Percentiles rank a stretch among this genome's conserved stretches.
These are phyloP conservation scores for Trichosanthes cucumerina DNA, from an alignment of 306 rosid genomes.

Conservation along the genomic window DNA sequence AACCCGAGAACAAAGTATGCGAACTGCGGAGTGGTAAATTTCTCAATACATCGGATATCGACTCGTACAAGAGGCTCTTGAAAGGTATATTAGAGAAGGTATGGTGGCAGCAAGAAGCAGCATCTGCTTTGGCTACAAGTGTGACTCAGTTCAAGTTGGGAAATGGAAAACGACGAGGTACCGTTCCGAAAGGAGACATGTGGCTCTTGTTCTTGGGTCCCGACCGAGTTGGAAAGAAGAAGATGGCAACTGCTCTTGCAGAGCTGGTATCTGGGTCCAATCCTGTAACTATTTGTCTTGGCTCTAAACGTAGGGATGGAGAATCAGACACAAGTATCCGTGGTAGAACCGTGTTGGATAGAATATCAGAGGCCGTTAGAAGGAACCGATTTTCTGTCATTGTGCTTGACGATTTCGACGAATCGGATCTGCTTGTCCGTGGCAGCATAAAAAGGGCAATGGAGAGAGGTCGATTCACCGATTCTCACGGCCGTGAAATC, in stretches of 20 bases:
- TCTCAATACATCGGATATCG: slow-evolving; percentile 36
- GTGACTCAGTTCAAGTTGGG: slow-evolving; percentile 72
- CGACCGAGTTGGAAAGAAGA: slow-evolving; percentile 84
- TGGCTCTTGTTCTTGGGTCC: slow-evolving; percentile 89
- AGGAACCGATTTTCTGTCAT: slow-evolving; percentile 74
- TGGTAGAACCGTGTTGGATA: slow-evolving; percentile 76
- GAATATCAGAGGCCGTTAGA: slow-evolving; percentile 67
- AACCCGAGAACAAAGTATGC: slow-evolving; percentile 43
- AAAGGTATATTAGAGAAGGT: slow-evolving; percentile 73
- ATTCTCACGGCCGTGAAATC: slow-evolving; percentile 86
- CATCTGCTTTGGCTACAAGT: slow-evolving; percentile 65
- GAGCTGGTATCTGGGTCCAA: slow-evolving; percentile 63
- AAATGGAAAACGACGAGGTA: slow-evolving; percentile 46
- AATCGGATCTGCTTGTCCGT: slow-evolving; percentile 44
- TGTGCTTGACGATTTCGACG: slow-evolving; percentile 74
- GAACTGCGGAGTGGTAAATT: slow-evolving; percentile 43
- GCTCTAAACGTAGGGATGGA: slow-evolving; percentile 40
- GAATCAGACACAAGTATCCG: slow-evolving; percentile 57
- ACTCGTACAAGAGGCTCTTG: slow-evolving; percentile 70
- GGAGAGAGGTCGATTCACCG: slow-evolving; percentile 75
- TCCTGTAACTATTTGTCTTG: slow-evolving; percentile 51
- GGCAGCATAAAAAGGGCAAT: slow-evolving; percentile 71
- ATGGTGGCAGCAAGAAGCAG: slow-evolving; percentile 99
- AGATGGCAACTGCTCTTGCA: slow-evolving; percentile 82
- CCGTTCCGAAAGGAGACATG: slow-evolving; percentile 55